A percentile compares a stretch with the other conserved stretches of the same genome.
Evolutionary conservation across 1,139 yeast species (phyloP).

Genomic region (Meyerozyma smithsonii): DNA sequence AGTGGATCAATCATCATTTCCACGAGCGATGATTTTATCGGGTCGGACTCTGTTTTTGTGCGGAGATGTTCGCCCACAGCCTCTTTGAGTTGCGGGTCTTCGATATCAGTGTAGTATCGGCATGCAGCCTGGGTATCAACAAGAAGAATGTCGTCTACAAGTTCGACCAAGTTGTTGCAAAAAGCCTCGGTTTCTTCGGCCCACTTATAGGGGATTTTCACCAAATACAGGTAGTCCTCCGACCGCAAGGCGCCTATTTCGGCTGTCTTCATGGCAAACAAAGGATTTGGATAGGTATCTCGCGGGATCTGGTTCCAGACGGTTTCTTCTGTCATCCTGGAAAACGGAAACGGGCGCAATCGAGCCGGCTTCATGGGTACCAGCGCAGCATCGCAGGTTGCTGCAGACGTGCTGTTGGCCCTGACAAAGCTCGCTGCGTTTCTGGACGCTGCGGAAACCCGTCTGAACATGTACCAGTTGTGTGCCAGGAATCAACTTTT

Average conservation of each 20-base stretch:
- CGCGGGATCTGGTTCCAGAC: constrained; percentile 11
- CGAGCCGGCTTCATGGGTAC: background rate
- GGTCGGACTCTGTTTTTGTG: constrained; percentile 14
- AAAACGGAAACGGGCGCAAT: background rate
- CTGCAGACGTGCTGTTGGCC: background rate
- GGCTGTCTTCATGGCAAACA: constrained; percentile 23
- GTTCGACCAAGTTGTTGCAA: constrained; percentile 25
- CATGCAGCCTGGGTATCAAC: constrained; percentile 22
- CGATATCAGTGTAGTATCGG: constrained; percentile 16
- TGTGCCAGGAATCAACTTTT: too few relatives aligned
- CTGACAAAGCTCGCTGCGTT: background rate
- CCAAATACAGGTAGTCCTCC: constrained; percentile 22
- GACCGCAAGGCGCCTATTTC: constrained; percentile 20
- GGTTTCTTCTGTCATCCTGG: constrained; percentile 1
- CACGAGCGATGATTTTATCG: constrained; percentile 26
- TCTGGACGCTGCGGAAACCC: background rate
- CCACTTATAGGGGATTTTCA: constrained; percentile 21
- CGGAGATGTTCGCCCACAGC: constrained; percentile 13
- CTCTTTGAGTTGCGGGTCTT: constrained; percentile 13
- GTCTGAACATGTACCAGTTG: background rate
- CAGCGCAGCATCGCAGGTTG: background rate
- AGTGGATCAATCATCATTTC: constrained; percentile 23
- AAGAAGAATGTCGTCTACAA: constrained; percentile 26
- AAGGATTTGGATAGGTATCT: constrained; percentile 31
- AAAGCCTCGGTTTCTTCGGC: constrained; percentile 26